A percentile compares a stretch with the other conserved stretches of the same genome.
phyloP scores from a whole-genome alignment of 2,329 filamentous ascomycete species.

The Nigrograna mackinnonii region DNA sequence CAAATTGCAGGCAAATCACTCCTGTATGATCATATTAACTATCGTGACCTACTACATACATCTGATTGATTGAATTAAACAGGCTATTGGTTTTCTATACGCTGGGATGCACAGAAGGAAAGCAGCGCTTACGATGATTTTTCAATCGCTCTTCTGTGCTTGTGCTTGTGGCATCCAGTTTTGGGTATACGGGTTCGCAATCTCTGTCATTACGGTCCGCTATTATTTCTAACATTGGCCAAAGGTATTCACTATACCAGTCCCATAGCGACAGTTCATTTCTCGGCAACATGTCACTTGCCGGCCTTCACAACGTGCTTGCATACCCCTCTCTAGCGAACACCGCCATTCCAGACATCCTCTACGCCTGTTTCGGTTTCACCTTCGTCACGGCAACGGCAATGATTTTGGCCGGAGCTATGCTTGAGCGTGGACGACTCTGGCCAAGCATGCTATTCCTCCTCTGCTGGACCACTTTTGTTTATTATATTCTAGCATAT shows the following conservation, averaged over 20 bases:
- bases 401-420: constrained; percentile 37
- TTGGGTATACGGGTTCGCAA: constrained; percentile 48
- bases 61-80: neutral
- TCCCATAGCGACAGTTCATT: constrained; percentile 32
- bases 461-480: constrained; percentile 39
- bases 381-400: constrained; percentile 37
- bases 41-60: neutral
- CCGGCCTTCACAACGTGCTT: constrained; percentile 31
- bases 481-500: constrained; percentile 62
- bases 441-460: constrained; percentile 36
- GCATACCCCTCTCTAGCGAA: constrained; percentile 35
- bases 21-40: constrained; percentile 11
- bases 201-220: neutral
- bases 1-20: constrained; percentile 30
- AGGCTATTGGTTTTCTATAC: constrained; percentile 37
- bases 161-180: constrained; percentile 52
- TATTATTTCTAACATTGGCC: neutral
- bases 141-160: constrained; percentile 53
- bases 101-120: constrained; percentile 37
- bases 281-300: constrained; percentile 34
- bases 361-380: constrained; percentile 38
- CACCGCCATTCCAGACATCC: constrained; percentile 34
- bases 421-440: constrained; percentile 35
- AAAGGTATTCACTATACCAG: constrained; percentile 46
- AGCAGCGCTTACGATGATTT: constrained; percentile 48